phyloP scores from a whole-genome alignment of 2,329 filamentous ascomycete genomes.

The Fusarium sp. region DNA sequence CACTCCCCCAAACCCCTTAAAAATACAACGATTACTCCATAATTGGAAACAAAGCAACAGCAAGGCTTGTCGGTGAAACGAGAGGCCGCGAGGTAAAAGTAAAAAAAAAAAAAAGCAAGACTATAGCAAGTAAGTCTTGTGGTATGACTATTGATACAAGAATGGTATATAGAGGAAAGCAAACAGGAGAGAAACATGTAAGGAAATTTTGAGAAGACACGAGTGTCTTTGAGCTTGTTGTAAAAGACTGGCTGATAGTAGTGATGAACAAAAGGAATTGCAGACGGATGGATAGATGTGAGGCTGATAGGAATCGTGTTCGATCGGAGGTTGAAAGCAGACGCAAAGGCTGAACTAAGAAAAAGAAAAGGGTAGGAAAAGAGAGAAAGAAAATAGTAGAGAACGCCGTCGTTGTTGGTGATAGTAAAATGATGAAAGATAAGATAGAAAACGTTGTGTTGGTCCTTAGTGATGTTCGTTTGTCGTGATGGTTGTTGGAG shows the following conservation, averaged over 20 bases:
- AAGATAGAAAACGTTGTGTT: neutral
- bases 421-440: neutral
- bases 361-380: conserved; percentile 5
- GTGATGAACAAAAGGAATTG: conserved; percentile 21
- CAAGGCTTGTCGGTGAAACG: conserved; percentile 25
- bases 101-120: conserved; percentile 23
- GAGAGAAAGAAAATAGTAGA: conserved; percentile 2
- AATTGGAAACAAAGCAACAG: neutral
- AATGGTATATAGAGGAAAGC: conserved; percentile 43
- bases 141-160: conserved; percentile 45
- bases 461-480: conserved; percentile 17
- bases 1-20: conserved; percentile 19
- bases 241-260: neutral
- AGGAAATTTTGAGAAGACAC: conserved; percentile 8
- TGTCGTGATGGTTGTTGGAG: conserved; percentile 30
- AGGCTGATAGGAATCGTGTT: conserved; percentile 1
- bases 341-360: conserved; percentile 10
- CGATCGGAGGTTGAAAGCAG: conserved; percentile 1
- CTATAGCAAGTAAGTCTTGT: conserved; percentile 16
- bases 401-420: conserved; percentile 14
- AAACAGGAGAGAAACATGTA: neutral
- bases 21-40: conserved; percentile 38
- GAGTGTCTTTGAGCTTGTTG: neutral
- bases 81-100: conserved; percentile 11
- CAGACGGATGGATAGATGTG: neutral